A percentile compares a stretch with the other conserved stretches of the same genome.
Evolutionary conservation across 257 asterid genomes (phyloP).

Genomic region (Rehmannia glutinosa): DNA sequence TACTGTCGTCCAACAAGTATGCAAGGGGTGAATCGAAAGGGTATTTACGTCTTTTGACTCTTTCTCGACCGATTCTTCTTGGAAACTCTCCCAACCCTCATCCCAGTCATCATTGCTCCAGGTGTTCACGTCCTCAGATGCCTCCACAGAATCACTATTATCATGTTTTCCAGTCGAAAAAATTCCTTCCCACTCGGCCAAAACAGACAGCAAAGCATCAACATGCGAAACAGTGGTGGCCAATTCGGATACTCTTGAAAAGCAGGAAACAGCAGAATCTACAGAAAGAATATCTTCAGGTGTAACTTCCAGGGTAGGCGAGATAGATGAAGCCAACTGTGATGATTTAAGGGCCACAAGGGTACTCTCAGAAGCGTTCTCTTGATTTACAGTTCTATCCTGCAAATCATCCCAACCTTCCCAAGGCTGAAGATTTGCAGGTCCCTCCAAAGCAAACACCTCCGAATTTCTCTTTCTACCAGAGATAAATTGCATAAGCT

Average conservation of each 20-base stretch:
- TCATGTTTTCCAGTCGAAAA: conserved; percentile 34
- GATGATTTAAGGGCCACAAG: conserved; percentile 89
- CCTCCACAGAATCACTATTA: conserved; percentile 34
- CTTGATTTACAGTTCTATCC: conserved; percentile 25
- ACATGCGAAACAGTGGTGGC: conserved; percentile 48
- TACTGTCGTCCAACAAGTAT: conserved; percentile 67
- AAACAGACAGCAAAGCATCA: conserved; percentile 49
- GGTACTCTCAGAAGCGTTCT: conserved; percentile 38
- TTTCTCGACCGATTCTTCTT: conserved; percentile 59
- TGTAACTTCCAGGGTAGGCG: conserved; percentile 54
- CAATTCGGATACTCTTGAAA: conserved; percentile 50
- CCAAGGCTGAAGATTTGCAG: conserved; percentile 64
- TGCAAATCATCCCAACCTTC: conserved; percentile 74
- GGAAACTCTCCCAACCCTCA: conserved; percentile 98
- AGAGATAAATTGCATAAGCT: conserved; percentile 81
- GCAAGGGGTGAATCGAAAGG: conserved; percentile 63
- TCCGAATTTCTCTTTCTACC: conserved; percentile 44
- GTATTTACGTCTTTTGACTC: conserved; percentile 31
- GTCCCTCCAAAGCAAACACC: conserved; percentile 32
- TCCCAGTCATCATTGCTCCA: conserved; percentile 96
- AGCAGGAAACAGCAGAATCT: conserved; percentile 82
- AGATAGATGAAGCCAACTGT: conserved; percentile 62
- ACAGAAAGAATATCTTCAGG: conserved; percentile 63
- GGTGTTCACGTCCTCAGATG: conserved; percentile 40
- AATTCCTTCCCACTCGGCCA: conserved; percentile 86